Evolutionary conservation across 352 stramenopile genomes (phyloP).

Genomic region (Phytophthora pistaciae): DNA sequence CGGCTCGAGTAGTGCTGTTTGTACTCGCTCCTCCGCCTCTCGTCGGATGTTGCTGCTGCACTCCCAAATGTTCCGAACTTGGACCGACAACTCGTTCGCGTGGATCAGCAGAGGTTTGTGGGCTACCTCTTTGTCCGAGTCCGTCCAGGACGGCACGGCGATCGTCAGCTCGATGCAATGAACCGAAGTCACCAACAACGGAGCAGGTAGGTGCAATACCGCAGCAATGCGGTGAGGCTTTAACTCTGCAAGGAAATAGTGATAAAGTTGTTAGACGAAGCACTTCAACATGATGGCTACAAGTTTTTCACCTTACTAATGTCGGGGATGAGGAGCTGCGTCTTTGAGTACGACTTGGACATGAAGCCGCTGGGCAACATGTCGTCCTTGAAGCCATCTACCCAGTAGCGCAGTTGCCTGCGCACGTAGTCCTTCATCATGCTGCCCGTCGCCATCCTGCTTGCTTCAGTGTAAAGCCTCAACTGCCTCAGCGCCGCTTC

Average conservation of each 20-base stretch:
- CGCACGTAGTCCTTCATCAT: slow-evolving; percentile 81
- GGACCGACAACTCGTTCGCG: slow-evolving; percentile 58
- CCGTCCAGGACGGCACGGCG: slow-evolving; percentile 68
- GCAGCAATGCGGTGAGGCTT: slow-evolving; percentile 68
- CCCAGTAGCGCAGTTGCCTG: slow-evolving; percentile 72
- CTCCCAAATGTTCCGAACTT: slow-evolving; percentile 56
- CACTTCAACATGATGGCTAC: slow-evolving; percentile 1
- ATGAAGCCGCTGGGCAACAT: slow-evolving; percentile 69
- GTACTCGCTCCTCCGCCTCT: slow-evolving; percentile 38
- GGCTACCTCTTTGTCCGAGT: slow-evolving; percentile 53
- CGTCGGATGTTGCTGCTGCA: slow-evolving; percentile 54
- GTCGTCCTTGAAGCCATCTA: slow-evolving; percentile 68
- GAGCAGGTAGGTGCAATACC: slow-evolving; percentile 48
- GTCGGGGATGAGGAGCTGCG: slow-evolving; percentile 56
- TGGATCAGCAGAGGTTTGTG: slow-evolving; percentile 62
- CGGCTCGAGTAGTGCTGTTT: slow-evolving; percentile 53
- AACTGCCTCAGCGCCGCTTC: slow-evolving; percentile 18
- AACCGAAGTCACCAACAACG: slow-evolving; percentile 62
- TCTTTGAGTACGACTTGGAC: slow-evolving; percentile 54
- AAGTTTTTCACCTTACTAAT: slow-evolving; percentile 42
- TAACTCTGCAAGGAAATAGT: slow-evolving; percentile 44
- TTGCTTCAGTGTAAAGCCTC: not conserved
- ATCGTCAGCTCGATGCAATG: slow-evolving; percentile 65
- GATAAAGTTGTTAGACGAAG: not conserved
- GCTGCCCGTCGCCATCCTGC: slow-evolving; percentile 30